Conservation (phyloP, 768 basidiomycete genomes). For the Floccularia luteovirens region DNA sequence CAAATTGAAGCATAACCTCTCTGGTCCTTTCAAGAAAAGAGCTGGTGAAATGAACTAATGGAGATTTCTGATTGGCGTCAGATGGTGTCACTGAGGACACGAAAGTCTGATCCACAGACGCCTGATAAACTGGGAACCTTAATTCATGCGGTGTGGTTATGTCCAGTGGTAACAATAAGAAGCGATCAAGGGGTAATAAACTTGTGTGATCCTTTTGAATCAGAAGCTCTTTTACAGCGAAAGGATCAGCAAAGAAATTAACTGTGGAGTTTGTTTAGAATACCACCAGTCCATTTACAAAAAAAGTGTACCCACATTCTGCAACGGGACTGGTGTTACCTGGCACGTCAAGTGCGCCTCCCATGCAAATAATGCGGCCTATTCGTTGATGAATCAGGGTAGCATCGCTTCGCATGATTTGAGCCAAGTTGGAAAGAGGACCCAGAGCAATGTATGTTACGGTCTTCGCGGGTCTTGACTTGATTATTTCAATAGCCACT, state of each 20-base stretch:
- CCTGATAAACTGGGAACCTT: constrained; percentile 57
- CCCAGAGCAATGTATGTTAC: constrained; percentile 72
- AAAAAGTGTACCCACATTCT: constrained; percentile 75
- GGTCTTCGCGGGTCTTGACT: constrained; percentile 37
- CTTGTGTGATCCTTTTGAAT: constrained; percentile 25
- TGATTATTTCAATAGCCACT: constrained; percentile 48
- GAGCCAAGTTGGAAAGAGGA: constrained; percentile 76
- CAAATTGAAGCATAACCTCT: constrained; percentile 71
- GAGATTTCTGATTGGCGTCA: constrained; percentile 35
- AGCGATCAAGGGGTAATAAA: constrained; percentile 56
- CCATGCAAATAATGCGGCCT: constrained; percentile 83
- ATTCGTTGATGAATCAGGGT: constrained; percentile 47
- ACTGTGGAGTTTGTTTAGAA: constrained; percentile 31
- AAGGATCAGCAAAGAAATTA: constrained; percentile 86
- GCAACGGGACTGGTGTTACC: constrained; percentile 79
- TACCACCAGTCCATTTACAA: background rate
- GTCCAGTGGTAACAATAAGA: constrained; percentile 72
- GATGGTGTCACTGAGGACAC: constrained; percentile 43
- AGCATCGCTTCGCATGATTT: constrained; percentile 48
- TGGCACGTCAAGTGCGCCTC: constrained; percentile 87
- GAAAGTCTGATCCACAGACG: constrained; percentile 56
- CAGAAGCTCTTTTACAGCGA: constrained; percentile 67
- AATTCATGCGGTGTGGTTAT: constrained; percentile 77
- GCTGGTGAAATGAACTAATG: constrained; percentile 71
- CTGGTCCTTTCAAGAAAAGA: constrained; percentile 70